Evolutionary conservation across 345 rosid genomes (phyloP).

Genomic region (Eucalyptus lansdowneana): DNA sequence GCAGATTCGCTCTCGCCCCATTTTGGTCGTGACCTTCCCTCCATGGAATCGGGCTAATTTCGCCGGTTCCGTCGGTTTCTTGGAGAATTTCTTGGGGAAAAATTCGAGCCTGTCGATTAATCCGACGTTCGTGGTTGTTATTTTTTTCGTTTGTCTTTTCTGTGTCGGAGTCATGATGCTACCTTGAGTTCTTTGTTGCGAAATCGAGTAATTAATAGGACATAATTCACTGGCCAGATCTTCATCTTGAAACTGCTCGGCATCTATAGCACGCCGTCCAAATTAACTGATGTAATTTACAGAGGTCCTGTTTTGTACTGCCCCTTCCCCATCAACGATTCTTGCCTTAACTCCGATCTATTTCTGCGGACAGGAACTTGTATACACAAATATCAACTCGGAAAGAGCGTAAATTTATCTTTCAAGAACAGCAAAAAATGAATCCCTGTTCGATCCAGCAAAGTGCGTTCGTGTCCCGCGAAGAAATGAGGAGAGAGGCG

Average conservation of each 20-base stretch:
- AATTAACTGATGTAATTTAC: not conserved
- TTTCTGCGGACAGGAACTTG: not conserved
- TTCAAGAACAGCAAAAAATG: conserved; percentile 14
- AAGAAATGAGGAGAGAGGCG: conserved; percentile 38
- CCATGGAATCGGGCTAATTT: not conserved
- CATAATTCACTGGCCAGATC: conserved; percentile 10
- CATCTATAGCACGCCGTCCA: not conserved
- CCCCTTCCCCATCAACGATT: not conserved
- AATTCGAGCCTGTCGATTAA: not conserved
- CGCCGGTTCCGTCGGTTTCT: not conserved
- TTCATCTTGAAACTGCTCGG: not conserved
- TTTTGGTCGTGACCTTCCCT: not conserved
- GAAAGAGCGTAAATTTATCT: not conserved
- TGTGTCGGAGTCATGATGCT: not conserved
- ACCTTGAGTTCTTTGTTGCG: not conserved
- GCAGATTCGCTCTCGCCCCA: not conserved
- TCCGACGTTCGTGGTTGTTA: not conserved
- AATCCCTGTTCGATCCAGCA: conserved; percentile 55
- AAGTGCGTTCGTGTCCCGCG: conserved; percentile 29
- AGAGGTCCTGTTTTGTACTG: not conserved
- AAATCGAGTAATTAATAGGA: not conserved
- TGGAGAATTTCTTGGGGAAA: not conserved
- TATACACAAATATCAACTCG: not conserved
- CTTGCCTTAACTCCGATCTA: not conserved
- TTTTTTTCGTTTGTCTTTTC: not conserved